Conservation (phyloP, 257 asterid species). For the Misopates orontium region DNA sequence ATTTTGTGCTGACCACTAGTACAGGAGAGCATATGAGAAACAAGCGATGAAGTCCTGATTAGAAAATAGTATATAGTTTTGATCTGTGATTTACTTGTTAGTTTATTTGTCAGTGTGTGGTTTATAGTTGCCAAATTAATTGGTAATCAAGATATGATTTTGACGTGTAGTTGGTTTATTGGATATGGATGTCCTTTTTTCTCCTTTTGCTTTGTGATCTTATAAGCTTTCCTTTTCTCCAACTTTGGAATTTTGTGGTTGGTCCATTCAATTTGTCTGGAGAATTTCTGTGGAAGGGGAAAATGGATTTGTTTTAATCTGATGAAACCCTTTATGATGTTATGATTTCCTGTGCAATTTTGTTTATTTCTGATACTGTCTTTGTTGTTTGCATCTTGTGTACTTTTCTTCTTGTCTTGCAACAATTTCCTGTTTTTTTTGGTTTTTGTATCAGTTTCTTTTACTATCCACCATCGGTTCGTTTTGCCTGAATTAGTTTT, state of each 20-base stretch:
- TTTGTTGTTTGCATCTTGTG: conserved; percentile 43
- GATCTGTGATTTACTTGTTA: conserved; percentile 11
- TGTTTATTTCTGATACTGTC: conserved; percentile 44
- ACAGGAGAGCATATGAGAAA: conserved; percentile 29
- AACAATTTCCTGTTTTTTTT: conserved; percentile 25
- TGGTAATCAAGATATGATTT: conserved; percentile 27
- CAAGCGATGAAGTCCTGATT: not conserved
- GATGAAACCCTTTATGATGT: conserved; percentile 35
- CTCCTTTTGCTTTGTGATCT: conserved; percentile 31
- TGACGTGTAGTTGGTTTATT: conserved; percentile 39
- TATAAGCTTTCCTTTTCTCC: conserved; percentile 33
- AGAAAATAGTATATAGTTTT: not conserved
- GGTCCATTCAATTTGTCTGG: conserved; percentile 51
- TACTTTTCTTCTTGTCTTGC: conserved; percentile 34
- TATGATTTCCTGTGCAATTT: conserved; percentile 38
- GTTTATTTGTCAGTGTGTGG: conserved; percentile 21
- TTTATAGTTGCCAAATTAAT: conserved; percentile 23
- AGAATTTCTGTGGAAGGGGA: conserved; percentile 46
- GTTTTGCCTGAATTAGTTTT: conserved; percentile 7
- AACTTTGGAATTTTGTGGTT: conserved; percentile 55
- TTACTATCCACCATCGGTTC: conserved; percentile 14
- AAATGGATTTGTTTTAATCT: conserved; percentile 24
- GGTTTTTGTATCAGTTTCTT: conserved; percentile 34
- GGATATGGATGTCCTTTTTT: conserved; percentile 32
- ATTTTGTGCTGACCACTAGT: conserved; percentile 33